These are phyloP conservation scores for Auriscalpium microsporum DNA, from an alignment of 768 basidiomycete genomes.

Conservation along the genomic window DNA sequence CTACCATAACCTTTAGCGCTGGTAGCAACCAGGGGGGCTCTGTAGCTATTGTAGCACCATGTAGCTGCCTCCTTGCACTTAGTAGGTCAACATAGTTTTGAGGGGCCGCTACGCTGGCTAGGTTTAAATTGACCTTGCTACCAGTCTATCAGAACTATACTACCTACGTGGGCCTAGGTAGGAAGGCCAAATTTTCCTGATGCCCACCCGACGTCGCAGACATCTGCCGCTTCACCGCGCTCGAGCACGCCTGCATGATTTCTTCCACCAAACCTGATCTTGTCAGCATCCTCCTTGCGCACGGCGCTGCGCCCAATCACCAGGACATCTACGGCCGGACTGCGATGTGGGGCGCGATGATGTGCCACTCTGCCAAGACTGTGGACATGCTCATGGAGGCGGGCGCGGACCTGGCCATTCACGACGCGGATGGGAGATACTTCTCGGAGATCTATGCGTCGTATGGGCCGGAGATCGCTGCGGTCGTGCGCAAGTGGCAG, in stretches of 20 bases:
- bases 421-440: constrained; percentile 31
- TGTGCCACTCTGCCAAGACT: constrained; percentile 2
- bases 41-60: too few relatives aligned
- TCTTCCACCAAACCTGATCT: constrained; percentile 22
- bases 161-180: too few relatives aligned
- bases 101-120: too few relatives aligned
- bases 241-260: constrained; percentile 36
- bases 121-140: too few relatives aligned
- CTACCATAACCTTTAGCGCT: too few relatives aligned
- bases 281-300: constrained; percentile 31
- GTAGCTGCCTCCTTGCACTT: constrained; percentile 1
- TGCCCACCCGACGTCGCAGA: constrained; percentile 33
- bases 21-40: too few relatives aligned
- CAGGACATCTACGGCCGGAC: constrained; percentile 43
- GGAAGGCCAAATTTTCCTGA: too few relatives aligned
- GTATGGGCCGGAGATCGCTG: constrained; percentile 37
- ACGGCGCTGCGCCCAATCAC: constrained; percentile 41
- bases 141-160: too few relatives aligned
- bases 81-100: too few relatives aligned
- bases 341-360: constrained; percentile 28
- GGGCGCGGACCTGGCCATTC: constrained; percentile 35
- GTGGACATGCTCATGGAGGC: constrained; percentile 43
- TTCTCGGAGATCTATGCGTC: constrained; percentile 22
- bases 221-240: constrained; percentile 35
- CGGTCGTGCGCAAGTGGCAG: constrained; percentile 37